Conservation (phyloP, 2,329 filamentous ascomycete species). For the Venturia oleaginea region DNA sequence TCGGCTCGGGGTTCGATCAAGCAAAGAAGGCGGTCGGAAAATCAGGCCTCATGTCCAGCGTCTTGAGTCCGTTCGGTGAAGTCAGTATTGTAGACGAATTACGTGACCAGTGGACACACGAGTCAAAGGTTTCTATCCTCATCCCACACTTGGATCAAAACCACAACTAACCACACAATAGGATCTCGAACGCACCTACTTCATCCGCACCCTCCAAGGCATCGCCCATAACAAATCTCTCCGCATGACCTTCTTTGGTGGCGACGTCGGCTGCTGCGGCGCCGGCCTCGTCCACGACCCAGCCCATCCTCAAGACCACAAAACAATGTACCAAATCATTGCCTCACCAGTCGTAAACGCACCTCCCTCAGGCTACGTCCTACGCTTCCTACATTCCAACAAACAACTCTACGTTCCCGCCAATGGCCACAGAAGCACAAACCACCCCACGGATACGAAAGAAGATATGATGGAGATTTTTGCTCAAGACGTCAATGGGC, state of each 20-base stretch:
- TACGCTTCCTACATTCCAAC: conserved; percentile 93
- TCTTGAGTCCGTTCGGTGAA: conserved; percentile 92
- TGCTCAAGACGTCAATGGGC: conserved; percentile 83
- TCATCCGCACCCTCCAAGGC: conserved; percentile 90
- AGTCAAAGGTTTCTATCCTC: conserved; percentile 60
- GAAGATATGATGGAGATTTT: conserved; percentile 99
- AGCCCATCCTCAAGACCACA: conserved; percentile 82
- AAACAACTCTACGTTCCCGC: conserved; percentile 82
- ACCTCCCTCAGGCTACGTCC: conserved; percentile 73
- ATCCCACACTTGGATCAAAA: conserved; percentile 10
- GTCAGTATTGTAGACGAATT: conserved; percentile 91
- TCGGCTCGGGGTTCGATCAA: conserved; percentile 83
- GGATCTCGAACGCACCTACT: conserved; percentile 91
- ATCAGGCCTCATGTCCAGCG: conserved; percentile 87
- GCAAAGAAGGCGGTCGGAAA: conserved; percentile 97
- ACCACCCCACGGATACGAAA: conserved; percentile 80
- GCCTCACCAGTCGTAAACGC: conserved; percentile 86
- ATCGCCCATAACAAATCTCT: conserved; percentile 93
- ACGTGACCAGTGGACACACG: conserved; percentile 96
- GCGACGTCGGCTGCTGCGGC: conserved; percentile 82
- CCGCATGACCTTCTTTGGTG: conserved; percentile 93
- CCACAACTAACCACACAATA: conserved; percentile 24
- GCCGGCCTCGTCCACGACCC: conserved; percentile 94
- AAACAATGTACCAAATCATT: conserved; percentile 99
- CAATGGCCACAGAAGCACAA: conserved; percentile 66